Evolutionary conservation across 2,329 filamentous ascomycete genomes (phyloP).

Genomic region (Grosmannia clavigera): DNA sequence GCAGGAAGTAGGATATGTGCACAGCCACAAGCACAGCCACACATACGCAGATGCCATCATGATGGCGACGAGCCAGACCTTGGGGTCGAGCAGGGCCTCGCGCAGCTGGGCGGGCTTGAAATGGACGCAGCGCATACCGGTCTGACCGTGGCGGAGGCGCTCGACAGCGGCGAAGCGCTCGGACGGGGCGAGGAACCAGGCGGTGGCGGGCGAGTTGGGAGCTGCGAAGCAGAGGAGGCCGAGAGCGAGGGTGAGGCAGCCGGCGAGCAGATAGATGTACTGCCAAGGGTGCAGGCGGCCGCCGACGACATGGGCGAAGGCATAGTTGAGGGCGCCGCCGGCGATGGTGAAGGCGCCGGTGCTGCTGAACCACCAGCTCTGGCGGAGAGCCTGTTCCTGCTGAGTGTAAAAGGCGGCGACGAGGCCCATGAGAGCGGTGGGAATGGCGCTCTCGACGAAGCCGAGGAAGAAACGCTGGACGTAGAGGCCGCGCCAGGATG

Average conservation of each 20-base stretch:
- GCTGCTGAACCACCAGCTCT: slow-evolving; percentile 55
- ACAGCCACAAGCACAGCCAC: background rate
- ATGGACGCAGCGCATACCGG: slow-evolving; percentile 46
- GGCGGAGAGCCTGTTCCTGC: slow-evolving; percentile 48
- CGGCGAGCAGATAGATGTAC: slow-evolving; percentile 58
- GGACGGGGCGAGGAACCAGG: slow-evolving; percentile 54
- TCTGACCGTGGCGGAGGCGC: slow-evolving; percentile 48
- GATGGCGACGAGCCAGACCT: slow-evolving; percentile 49
- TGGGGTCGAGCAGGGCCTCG: slow-evolving; percentile 46
- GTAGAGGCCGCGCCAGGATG: slow-evolving; percentile 45
- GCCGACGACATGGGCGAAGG: slow-evolving; percentile 48
- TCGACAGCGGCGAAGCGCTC: slow-evolving; percentile 55
- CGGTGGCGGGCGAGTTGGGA: slow-evolving; percentile 52
- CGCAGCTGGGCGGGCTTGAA: slow-evolving; percentile 47
- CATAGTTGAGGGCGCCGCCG: slow-evolving; percentile 53
- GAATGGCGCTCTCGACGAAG: slow-evolving; percentile 52
- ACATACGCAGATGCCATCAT: slow-evolving; percentile 54
- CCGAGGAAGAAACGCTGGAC: slow-evolving; percentile 53
- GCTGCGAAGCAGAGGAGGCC: slow-evolving; percentile 46
- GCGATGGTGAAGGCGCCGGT: slow-evolving; percentile 50
- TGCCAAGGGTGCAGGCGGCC: slow-evolving; percentile 50
- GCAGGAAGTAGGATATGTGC: background rate
- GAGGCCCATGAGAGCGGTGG: slow-evolving; percentile 54
- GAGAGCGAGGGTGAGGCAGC: slow-evolving; percentile 50
- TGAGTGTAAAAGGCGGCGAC: slow-evolving; percentile 53